These are phyloP conservation scores for Akanthomyces dipterigenus DNA, from an alignment of 2,329 filamentous ascomycete species.

Conservation along the genomic window DNA sequence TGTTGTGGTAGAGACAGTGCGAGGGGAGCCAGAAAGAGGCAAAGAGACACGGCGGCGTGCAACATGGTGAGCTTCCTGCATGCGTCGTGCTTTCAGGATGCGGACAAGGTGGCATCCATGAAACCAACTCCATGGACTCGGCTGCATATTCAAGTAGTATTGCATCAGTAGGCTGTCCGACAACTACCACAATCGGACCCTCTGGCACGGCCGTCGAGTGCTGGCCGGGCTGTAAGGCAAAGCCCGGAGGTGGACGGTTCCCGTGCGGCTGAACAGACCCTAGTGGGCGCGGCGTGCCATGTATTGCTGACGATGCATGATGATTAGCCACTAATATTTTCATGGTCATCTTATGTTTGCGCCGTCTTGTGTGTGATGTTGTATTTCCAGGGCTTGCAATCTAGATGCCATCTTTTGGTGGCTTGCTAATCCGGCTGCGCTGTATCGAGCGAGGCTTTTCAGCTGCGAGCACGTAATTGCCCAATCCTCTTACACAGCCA, in stretches of 20 bases:
- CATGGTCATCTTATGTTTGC: neutral
- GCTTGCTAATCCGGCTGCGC: neutral
- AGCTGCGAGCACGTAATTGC: neutral
- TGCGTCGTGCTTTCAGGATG: neutral
- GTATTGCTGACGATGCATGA: slow-evolving; percentile 3
- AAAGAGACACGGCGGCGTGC: neutral
- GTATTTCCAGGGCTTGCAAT: neutral
- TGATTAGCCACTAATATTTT: neutral
- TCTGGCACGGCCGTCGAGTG: neutral
- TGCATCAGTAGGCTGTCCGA: neutral
- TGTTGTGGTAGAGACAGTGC: neutral
- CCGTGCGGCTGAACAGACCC: neutral
- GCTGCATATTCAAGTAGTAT: neutral
- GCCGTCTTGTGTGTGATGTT: neutral
- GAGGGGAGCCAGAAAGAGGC: neutral
- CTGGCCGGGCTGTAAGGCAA: neutral
- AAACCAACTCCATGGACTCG: neutral
- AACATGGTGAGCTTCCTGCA: neutral
- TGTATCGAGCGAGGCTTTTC: neutral
- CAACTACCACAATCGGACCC: neutral
- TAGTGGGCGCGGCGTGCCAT: neutral
- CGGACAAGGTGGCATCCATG: neutral
- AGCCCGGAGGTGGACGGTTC: neutral
- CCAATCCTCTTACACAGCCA: neutral
- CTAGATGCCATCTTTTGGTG: neutral